Base-by-base conservation (phyloP, 768 basidiomycete species). In the Agrocybe pediades region DNA sequence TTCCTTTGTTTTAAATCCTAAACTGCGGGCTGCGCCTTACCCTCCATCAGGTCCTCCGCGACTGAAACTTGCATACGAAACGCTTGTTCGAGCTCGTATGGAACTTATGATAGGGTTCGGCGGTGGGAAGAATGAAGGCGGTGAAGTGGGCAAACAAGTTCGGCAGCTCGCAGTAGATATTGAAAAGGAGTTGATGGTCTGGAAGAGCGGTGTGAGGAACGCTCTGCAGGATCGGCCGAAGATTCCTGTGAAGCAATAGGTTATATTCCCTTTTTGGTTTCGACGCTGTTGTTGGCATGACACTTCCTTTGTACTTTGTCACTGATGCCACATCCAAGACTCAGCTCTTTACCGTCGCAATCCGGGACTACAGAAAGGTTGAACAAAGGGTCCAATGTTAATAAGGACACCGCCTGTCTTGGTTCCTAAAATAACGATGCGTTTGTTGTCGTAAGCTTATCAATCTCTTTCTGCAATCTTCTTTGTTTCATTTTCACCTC, bases 51-150 rank as follows among this genome's bases (percentile, higher is more conserved):
- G 88, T 0, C 77, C 83, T 2, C 65, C 74, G 19, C 77, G 90
- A 19, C 73, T 94, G 23, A 77, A 76, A 58, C 70, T 87, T 15
- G 88, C 90, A 2, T 77, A 82, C 46, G 81, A 87, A 19, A 85
- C 83, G 2, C 75, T 93, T 8, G 59, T 87, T 24, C 74, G 70
- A 19, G 91, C 91, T 7, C 71, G 82, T 27, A 68, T 72, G 6
- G 87, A 89, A 68, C 63, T 93, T 17, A 43, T 78, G 57, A 62
- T 89, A 29, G 92, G 88, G 3, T 95, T 95, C 66, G 92, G 93
- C 2, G 53, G 59, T 15, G 71, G 63, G 27, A 71, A 64, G 44
- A 88, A 82, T 54, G 84, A 81, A 21, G 93, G 92, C 0, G 93
- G 92, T 0, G 70, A 83, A 57, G 84, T 89, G 1, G 90, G 91